A percentile compares a stretch with the other conserved stretches of the same genome.
Evolutionary conservation across 257 asterid genomes (phyloP).

Genomic region (Solanum bukasovii): DNA sequence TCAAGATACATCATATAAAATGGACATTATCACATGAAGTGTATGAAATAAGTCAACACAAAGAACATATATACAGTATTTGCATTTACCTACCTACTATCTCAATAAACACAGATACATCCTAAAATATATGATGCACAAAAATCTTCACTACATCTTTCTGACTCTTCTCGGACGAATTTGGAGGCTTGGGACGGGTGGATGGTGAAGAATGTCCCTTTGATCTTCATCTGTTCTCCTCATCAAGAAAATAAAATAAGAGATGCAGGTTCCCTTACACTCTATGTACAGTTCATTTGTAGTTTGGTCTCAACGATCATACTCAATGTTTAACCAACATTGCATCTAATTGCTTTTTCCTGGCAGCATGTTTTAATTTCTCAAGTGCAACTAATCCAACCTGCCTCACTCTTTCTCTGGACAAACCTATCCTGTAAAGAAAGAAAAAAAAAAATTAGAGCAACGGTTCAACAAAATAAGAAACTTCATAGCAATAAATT

Average conservation of each 20-base stretch:
- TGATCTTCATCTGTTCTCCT: background rate
- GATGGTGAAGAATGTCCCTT: background rate
- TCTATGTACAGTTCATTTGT: background rate
- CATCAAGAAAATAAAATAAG: background rate
- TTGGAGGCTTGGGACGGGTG: background rate
- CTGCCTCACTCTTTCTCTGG: constrained; percentile 95
- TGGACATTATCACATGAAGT: background rate
- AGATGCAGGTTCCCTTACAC: background rate
- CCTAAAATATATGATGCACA: background rate
- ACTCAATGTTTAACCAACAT: constrained; percentile 56
- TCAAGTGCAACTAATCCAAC: constrained; percentile 90
- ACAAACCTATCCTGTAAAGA: constrained; percentile 79
- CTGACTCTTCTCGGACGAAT: background rate
- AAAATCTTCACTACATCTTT: background rate
- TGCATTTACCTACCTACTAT: background rate
- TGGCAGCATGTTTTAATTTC: constrained; percentile 85
- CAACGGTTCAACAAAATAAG: background rate
- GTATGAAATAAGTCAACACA: background rate
- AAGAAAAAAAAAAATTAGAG: background rate
- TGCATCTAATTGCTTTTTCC: constrained; percentile 58
- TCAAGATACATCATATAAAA: background rate
- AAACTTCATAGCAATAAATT: background rate
- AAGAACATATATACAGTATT: background rate
- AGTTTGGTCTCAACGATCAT: background rate
- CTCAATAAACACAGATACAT: background rate